phyloP scores from a whole-genome alignment of 176 grass and related monocot species.

The Aegilops bicornis region DNA sequence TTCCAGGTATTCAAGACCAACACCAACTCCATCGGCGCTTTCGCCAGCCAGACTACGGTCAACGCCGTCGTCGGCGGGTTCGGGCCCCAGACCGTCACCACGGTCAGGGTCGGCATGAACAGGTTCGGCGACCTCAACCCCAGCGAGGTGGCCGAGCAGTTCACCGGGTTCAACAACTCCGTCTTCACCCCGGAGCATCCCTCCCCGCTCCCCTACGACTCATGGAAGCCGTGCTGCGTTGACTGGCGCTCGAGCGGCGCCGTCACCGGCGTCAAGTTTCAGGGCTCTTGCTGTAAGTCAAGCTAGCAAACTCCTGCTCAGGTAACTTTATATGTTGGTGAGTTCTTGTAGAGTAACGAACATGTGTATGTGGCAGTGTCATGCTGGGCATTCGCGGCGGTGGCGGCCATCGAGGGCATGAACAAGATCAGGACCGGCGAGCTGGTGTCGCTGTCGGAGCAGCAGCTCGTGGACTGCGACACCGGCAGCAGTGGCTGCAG shows the following conservation, averaged over 20 bases:
- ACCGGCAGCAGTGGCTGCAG: slow-evolving; percentile 14
- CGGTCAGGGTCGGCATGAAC: slow-evolving; percentile 20
- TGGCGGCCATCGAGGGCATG: slow-evolving; percentile 36
- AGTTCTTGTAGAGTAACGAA: neutral
- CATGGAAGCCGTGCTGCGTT: slow-evolving; percentile 13
- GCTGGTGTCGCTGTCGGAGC: slow-evolving; percentile 36
- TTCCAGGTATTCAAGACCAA: slow-evolving; percentile 19
- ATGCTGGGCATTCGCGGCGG: slow-evolving; percentile 42
- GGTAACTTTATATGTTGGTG: neutral
- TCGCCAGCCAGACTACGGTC: neutral
- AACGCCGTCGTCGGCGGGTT: slow-evolving; percentile 1
- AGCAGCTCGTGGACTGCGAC: slow-evolving; percentile 39
- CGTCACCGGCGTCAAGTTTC: slow-evolving; percentile 30
- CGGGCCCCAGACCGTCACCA: slow-evolving; percentile 2
- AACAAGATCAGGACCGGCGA: slow-evolving; percentile 41
- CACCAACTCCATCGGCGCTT: slow-evolving; percentile 16
- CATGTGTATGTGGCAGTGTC: neutral
- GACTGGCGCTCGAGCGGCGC: slow-evolving; percentile 32
- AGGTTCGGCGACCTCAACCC: slow-evolving; percentile 23
- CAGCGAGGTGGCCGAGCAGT: neutral
- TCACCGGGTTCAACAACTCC: neutral
- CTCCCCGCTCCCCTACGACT: neutral
- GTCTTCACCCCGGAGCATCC: neutral
- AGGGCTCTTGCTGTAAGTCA: slow-evolving; percentile 11
- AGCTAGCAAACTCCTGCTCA: neutral